Percentiles rank a stretch among this genome's conserved stretches.
phyloP scores from a whole-genome alignment of 2,329 filamentous ascomycete species.

The Fusarium longipes region DNA sequence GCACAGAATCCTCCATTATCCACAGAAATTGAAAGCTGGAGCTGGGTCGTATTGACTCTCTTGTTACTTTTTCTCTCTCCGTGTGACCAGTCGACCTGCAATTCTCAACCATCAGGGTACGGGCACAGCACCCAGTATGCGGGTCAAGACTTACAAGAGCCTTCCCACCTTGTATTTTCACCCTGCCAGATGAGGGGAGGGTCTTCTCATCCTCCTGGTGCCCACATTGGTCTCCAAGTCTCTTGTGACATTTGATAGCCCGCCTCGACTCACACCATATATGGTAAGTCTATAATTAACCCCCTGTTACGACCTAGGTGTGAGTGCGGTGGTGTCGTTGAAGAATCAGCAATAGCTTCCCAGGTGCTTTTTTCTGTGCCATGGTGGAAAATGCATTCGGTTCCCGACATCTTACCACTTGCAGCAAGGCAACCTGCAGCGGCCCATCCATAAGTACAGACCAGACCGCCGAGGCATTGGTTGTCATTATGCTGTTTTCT shows the following conservation, averaged over 20 bases:
- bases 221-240: not conserved
- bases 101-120: not conserved
- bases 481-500: constrained; percentile 7
- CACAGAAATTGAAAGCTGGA: not conserved
- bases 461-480: not conserved
- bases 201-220: constrained; percentile 2
- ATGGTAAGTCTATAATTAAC: constrained; percentile 27
- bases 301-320: constrained; percentile 32
- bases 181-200: not conserved
- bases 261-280: constrained; percentile 15
- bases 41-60: not conserved
- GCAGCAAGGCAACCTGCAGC: constrained; percentile 24
- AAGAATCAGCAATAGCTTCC: constrained; percentile 13
- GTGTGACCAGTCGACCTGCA: not conserved
- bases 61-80: not conserved
- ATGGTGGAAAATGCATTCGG: constrained; percentile 4
- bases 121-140: not conserved
- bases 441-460: constrained; percentile 30
- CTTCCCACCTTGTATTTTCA: not conserved
- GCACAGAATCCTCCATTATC: constrained; percentile 26
- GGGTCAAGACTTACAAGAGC: constrained; percentile 9
- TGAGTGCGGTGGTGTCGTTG: constrained; percentile 22
- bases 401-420: constrained; percentile 16
- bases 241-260: constrained; percentile 5
- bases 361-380: constrained; percentile 18